Evolutionary conservation across 2,329 filamentous ascomycete species (phyloP), one percentile per base, ranked within the genome.

Genomic region (Phoma herbarum): DNA sequence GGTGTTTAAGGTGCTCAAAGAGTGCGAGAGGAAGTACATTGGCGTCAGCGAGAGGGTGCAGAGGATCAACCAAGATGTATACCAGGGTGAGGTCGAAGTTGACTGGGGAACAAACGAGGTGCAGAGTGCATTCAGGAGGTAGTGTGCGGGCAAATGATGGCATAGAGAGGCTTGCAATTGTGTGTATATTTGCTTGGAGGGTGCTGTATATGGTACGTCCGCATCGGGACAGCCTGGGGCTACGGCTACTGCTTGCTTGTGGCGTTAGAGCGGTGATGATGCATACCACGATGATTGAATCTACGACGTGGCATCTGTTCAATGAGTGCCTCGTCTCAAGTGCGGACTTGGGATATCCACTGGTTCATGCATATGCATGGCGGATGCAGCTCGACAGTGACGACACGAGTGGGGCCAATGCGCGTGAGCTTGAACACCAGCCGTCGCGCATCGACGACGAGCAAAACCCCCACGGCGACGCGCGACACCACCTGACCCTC

Each of bases 1-100:
- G 49, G 85, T 89, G 23, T 76, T 77, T 43, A 85, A 87, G 73
- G 86, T 89, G 26, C 78, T 86, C 48, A 84, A 83, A 56, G 85
- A 85, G 70, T 88, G 86, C 63, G 85, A 88, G 74, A 75, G 75
- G 33, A 81, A 81, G 39, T 89, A 89, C 68, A 78, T 81, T 43
- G 77, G 81, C 48, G 79, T 83, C 2, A 79, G 83, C 54, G 85
- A 88, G 58, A 76, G 85, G 26, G 69, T 76, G 43, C 70, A 78
- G 55, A 71, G 67, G 48, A 69, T 82, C 42, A 77, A 77, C 47
- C 73, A 75, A 49, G 77, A 78, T 41, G 76, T 82, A 18, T 84
- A 83, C 55, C 76, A 78, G 62, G 81, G 80, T 55, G 75, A 77
- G 51, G 78, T 81, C 39, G 79, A 79, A 59, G 71, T 81, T 45